Evolutionary conservation across 2,329 filamentous ascomycete genomes (phyloP).

Genomic region (Penicillium sp.): DNA sequence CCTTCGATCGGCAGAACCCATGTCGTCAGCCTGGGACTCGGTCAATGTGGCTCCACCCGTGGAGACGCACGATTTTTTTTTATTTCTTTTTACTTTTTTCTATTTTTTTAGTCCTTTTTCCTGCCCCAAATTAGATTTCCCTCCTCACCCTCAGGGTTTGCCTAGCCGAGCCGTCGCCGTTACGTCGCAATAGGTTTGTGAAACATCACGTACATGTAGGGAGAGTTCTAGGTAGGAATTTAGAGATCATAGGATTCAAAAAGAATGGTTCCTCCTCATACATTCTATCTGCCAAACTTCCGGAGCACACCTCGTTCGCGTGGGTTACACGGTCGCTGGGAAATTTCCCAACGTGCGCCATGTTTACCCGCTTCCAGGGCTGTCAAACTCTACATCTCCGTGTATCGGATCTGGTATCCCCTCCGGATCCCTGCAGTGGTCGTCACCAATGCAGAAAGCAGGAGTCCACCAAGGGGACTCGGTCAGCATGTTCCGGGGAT

Average conservation of each 20-base stretch:
- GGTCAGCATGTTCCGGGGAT: not conserved
- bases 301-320: not conserved
- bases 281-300: not conserved
- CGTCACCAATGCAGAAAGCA: not conserved
- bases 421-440: constrained; percentile 6
- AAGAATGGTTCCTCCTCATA: not conserved
- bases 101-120: not conserved
- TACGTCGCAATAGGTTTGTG: constrained; percentile 15
- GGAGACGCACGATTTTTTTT: not conserved
- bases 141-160: constrained; percentile 8
- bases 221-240: too few relatives aligned
- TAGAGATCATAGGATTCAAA: not conserved
- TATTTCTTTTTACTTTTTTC: not conserved
- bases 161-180: constrained; percentile 25
- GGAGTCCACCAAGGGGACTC: not conserved
- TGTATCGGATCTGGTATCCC: constrained; percentile 4
- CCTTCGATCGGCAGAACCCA: constrained; percentile 12
- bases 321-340: constrained; percentile 17
- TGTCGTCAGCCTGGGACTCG: constrained; percentile 16
- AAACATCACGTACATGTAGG: constrained; percentile 6
- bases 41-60: constrained; percentile 13
- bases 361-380: not conserved
- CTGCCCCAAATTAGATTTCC: not conserved
- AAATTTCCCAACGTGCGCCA: not conserved
- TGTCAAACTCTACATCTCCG: not conserved